phyloP scores from a whole-genome alignment of 2,329 filamentous ascomycete species.

The Thermomyces lanuginosus region DNA sequence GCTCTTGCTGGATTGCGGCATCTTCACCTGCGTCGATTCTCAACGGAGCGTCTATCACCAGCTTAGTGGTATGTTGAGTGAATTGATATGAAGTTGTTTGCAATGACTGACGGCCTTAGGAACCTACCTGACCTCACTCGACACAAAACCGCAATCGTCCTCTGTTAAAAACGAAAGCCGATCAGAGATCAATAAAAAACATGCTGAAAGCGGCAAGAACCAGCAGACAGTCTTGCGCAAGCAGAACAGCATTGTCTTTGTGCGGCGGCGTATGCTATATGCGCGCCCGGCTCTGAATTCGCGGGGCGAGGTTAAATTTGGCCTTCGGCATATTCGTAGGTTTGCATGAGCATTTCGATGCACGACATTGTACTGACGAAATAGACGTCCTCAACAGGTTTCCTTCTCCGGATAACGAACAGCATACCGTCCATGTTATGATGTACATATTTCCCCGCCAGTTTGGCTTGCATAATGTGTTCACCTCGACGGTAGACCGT shows the following conservation, averaged over 20 bases:
- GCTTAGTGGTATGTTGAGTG: conserved; percentile 48
- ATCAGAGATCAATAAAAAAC: no score
- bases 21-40: conserved; percentile 50
- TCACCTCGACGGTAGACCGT: conserved; percentile 51
- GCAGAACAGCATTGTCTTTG: conserved; percentile 50
- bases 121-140: no score
- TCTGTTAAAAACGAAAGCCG: no score
- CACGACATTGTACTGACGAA: not conserved
- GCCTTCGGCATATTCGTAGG: conserved; percentile 67
- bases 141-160: no score
- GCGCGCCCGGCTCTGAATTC: conserved; percentile 55
- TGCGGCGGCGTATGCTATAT: conserved; percentile 76
- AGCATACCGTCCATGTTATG: conserved; percentile 54
- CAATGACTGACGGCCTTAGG: no score
- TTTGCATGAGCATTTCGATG: conserved; percentile 7
- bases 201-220: not conserved
- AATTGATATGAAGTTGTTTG: not conserved
- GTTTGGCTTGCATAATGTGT: conserved; percentile 84
- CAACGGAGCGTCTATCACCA: conserved; percentile 56
- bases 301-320: conserved; percentile 51
- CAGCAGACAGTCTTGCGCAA: conserved; percentile 8
- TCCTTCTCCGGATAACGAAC: conserved; percentile 27
- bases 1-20: conserved; percentile 57
- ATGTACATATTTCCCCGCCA: conserved; percentile 91
- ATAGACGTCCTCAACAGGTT: conserved; percentile 69